These are phyloP conservation scores for Arthrobotrys sphaeroides DNA, from an alignment of 2,329 filamentous ascomycete species.

Conservation along the genomic window DNA sequence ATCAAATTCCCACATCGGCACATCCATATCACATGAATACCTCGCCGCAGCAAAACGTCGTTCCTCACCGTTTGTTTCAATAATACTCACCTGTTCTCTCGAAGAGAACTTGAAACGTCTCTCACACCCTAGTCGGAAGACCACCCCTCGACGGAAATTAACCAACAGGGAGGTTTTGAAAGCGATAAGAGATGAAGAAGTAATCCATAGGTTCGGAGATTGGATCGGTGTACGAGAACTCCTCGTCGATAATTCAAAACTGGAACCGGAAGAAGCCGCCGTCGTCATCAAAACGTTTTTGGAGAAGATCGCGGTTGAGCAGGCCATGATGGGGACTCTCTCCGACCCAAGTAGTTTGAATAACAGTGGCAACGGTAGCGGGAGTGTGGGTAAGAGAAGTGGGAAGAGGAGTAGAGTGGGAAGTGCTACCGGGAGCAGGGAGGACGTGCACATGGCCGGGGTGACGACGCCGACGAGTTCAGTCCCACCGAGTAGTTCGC, in stretches of 20 bases:
- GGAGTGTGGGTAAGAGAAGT: slow-evolving; percentile 17
- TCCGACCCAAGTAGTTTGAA: not conserved
- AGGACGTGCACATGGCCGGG: slow-evolving; percentile 44
- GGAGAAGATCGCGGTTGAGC: slow-evolving; percentile 40
- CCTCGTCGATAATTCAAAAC: slow-evolving; percentile 57
- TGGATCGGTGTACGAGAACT: slow-evolving; percentile 53
- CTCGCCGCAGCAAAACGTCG: slow-evolving; percentile 55
- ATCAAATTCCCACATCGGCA: slow-evolving; percentile 44
- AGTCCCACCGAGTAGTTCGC: not conserved
- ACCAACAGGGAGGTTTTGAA: slow-evolving; percentile 55
- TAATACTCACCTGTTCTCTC: slow-evolving; percentile 58
- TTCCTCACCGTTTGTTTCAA: slow-evolving; percentile 57
- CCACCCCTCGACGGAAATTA: slow-evolving; percentile 57
- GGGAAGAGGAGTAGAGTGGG: slow-evolving; percentile 36
- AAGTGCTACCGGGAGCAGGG: slow-evolving; percentile 31
- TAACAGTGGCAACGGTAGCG: not conserved
- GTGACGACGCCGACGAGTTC: slow-evolving; percentile 9
- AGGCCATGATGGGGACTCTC: slow-evolving; percentile 20
- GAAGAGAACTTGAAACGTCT: slow-evolving; percentile 58
- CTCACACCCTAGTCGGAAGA: slow-evolving; percentile 44
- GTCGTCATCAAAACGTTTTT: slow-evolving; percentile 48
- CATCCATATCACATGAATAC: slow-evolving; percentile 55
- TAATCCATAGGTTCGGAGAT: slow-evolving; percentile 57
- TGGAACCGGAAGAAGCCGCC: slow-evolving; percentile 44
- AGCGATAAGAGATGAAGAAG: slow-evolving; percentile 54